A percentile compares a stretch with the other conserved stretches of the same genome.
These are phyloP conservation scores for Crepidotus variabilis DNA, from an alignment of 768 basidiomycete species.

Conservation along the genomic window DNA sequence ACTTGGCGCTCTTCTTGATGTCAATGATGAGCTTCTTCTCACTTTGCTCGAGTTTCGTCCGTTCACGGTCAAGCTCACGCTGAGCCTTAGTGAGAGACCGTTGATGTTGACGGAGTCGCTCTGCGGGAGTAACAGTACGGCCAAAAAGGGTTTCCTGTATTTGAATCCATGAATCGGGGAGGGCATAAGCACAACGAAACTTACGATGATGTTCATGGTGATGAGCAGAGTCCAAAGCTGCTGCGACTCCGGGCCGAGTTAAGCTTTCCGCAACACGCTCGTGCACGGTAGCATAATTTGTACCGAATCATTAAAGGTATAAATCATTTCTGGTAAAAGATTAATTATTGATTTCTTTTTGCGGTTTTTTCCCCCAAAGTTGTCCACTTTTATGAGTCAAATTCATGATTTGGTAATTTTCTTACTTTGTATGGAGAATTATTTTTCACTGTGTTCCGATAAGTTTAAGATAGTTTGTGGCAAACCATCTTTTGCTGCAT, in stretches of 20 bases:
- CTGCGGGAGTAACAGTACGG: constrained; percentile 90
- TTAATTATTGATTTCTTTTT: too few relatives aligned
- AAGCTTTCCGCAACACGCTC: too few relatives aligned
- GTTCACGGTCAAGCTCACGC: constrained; percentile 95
- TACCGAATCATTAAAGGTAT: too few relatives aligned
- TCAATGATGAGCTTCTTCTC: constrained; percentile 96
- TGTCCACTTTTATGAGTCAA: too few relatives aligned
- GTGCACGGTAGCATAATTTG: too few relatives aligned
- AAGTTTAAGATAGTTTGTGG: too few relatives aligned
- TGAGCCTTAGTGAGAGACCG: constrained; percentile 95
- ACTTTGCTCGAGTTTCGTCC: constrained; percentile 87
- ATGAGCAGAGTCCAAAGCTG: constrained; percentile 10
- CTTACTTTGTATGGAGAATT: too few relatives aligned
- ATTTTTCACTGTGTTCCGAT: too few relatives aligned
- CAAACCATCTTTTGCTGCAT: too few relatives aligned
- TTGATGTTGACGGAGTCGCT: constrained; percentile 95
- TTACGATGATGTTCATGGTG: constrained; percentile 78
- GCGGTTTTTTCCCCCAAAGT: too few relatives aligned
- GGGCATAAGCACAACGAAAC: constrained; percentile 15
- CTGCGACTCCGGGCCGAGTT: constrained; percentile 4
- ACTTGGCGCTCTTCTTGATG: constrained; percentile 95
- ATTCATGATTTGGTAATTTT: too few relatives aligned
- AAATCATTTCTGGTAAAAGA: too few relatives aligned
- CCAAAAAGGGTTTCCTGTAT: constrained; percentile 92
- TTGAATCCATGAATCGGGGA: neutral